A percentile compares a stretch with the other conserved stretches of the same genome.
phyloP scores from a whole-genome alignment of 2,329 filamentous ascomycete genomes.

The Fragosphaeria purpurea region DNA sequence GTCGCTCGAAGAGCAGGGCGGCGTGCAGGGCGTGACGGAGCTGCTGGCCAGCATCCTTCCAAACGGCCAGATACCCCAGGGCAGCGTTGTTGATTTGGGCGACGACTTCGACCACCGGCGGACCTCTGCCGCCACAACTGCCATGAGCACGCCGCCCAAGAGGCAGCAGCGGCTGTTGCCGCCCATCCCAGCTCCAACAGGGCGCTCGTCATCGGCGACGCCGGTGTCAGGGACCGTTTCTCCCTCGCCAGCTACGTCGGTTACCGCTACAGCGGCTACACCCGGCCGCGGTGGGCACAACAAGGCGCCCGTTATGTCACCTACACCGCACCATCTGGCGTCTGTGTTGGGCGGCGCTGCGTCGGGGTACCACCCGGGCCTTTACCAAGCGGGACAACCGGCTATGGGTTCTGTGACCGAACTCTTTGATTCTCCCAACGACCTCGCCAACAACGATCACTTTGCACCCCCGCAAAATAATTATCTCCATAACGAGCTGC shows the following conservation, averaged over 20 bases:
- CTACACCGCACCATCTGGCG: conserved; percentile 15
- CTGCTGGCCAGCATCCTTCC: conserved; percentile 72
- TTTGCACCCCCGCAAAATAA: too few species aligned
- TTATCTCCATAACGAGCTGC: conserved; percentile 45
- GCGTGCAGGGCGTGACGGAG: conserved; percentile 67
- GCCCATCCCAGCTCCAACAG: conserved; percentile 32
- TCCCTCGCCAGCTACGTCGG: background rate
- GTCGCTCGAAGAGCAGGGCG: conserved; percentile 75
- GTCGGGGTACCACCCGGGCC: background rate
- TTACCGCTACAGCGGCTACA: background rate
- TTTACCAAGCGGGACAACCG: background rate
- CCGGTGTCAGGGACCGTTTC: conserved; percentile 7
- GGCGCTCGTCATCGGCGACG: conserved; percentile 13
- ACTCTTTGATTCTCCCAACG: conserved; percentile 42
- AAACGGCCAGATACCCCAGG: conserved; percentile 40
- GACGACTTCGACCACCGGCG: conserved; percentile 47
- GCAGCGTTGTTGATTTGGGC: conserved; percentile 48
- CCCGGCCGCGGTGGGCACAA: too few species aligned
- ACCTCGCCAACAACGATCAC: conserved; percentile 24
- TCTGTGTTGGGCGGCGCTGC: background rate
- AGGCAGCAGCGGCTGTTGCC: conserved; percentile 44
- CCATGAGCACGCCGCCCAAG: conserved; percentile 35
- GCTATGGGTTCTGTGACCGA: conserved; percentile 49
- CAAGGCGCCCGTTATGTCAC: background rate
- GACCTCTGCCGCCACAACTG: conserved; percentile 21